phyloP scores from a whole-genome alignment of 768 basidiomycete genomes.

The Russula ochroleuca region DNA sequence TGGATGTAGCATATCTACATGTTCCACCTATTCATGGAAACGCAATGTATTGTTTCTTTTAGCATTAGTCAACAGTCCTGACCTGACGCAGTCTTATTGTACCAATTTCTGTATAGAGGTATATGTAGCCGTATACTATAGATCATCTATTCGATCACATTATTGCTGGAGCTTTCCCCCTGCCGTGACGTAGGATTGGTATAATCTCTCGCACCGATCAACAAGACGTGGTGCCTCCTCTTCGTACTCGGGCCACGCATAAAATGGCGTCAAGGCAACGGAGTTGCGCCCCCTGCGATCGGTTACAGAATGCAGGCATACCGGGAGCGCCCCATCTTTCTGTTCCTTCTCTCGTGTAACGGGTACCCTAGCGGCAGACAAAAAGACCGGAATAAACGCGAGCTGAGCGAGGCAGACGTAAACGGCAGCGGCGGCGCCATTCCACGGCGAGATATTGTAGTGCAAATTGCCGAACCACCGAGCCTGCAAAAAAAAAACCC shows the following conservation, averaged over 20 bases:
- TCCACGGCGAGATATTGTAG: constrained; percentile 58
- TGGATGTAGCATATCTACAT: background rate
- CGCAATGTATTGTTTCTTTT: background rate
- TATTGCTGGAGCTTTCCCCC: constrained; percentile 30
- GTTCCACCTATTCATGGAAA: background rate
- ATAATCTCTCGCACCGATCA: constrained; percentile 53
- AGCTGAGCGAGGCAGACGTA: constrained; percentile 63
- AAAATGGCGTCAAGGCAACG: constrained; percentile 48
- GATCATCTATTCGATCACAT: background rate
- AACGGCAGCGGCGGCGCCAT: constrained; percentile 62
- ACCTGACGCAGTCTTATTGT: background rate
- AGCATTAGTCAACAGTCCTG: background rate
- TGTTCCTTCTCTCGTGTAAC: constrained; percentile 24
- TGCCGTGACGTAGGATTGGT: constrained; percentile 37
- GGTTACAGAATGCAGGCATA: constrained; percentile 54
- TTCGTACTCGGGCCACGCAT: constrained; percentile 49
- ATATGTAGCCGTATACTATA: background rate
- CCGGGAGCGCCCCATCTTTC: constrained; percentile 34
- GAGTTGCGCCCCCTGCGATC: constrained; percentile 52
- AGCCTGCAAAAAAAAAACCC: constrained; percentile 42
- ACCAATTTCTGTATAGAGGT: background rate
- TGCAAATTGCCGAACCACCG: constrained; percentile 63
- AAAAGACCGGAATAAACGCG: constrained; percentile 42
- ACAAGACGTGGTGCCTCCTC: constrained; percentile 47
- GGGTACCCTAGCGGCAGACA: constrained; percentile 8